Evolutionary conservation across 2,329 filamentous ascomycete species (phyloP), one percentile per base, ranked within the genome.

Genomic region (Macrophomina pseudophaseolina): DNA sequence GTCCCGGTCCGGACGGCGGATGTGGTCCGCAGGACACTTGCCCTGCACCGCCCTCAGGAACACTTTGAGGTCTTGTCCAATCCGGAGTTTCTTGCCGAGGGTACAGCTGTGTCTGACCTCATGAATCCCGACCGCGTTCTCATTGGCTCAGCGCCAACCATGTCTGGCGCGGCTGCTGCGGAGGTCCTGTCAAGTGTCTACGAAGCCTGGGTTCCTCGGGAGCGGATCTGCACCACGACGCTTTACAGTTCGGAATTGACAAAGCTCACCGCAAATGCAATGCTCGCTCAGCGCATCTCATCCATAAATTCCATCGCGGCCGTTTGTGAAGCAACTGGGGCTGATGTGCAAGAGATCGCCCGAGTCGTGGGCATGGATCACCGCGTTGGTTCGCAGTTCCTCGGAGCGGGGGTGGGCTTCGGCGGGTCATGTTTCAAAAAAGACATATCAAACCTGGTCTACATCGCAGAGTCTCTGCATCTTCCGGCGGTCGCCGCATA

Each of bases 381-480:
- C 7, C 85, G 91, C 59, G 91, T 94, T 67, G 91, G 91, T 6
- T 82, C 85, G 69, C 87, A 89, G 75, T 91, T 93, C 78, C 82
- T 94, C 48, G 89, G 91, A 78, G 88, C 91, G 7, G 89, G 88
- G 46, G 86, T 93, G 40, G 91, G 91, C 16, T 94, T 94, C 72
- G 91, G 91, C 65, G 91, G 91, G 23, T 91, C 88, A 68, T 94
- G 91, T 78, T 93, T 94, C 83, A 88, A 90, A 77, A 94, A 94
- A 79, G 91, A 94, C 74, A 87, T 93, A 49, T 82, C 91, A 58
- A 91, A 86, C 76, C 80, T 94, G 44, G 86, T 89, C 18, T 93
- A 94, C 78, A 83, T 94, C 35, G 88, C 91, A 16, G 88, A 92
- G 72, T 87, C 85, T 2, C 82, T 93, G 65, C 86, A 89, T 62